Evolutionary conservation across 2,329 filamentous ascomycete species (phyloP).

Genomic region (Xylogone sp.): DNA sequence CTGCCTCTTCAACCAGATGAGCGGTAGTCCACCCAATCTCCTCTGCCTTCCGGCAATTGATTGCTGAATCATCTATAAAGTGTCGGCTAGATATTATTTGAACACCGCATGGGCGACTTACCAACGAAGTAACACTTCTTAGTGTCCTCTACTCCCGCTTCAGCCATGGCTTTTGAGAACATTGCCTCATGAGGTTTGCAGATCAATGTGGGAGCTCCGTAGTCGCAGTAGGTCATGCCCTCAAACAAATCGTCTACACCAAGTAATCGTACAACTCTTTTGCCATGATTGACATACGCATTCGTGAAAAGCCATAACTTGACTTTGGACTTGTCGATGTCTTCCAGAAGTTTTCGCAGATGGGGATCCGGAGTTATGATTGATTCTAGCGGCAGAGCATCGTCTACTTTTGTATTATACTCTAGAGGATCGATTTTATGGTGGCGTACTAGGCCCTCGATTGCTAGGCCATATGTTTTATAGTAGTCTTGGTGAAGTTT

Average conservation of each 20-base stretch:
- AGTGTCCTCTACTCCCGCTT: conserved; percentile 66
- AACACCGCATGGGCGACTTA: conserved; percentile 40
- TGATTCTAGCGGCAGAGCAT: conserved; percentile 82
- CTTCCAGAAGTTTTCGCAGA: conserved; percentile 71
- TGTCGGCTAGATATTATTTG: neutral
- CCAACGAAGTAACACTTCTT: conserved; percentile 90
- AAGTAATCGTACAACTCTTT: conserved; percentile 75
- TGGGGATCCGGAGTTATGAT: conserved; percentile 76
- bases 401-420: conserved; percentile 92
- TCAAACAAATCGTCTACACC: conserved; percentile 87
- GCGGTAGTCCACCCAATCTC: conserved; percentile 81
- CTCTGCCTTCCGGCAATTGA: conserved; percentile 76
- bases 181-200: conserved; percentile 85
- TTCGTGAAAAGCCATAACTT: conserved; percentile 95
- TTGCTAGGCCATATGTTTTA: conserved; percentile 91
- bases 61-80: conserved; percentile 72
- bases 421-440: conserved; percentile 94
- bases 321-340: conserved; percentile 80
- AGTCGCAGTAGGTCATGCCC: conserved; percentile 93
- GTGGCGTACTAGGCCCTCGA: conserved; percentile 88
- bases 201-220: conserved; percentile 65
- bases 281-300: conserved; percentile 86
- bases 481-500: conserved; percentile 90
- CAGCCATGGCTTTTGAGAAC: conserved; percentile 84
- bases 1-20: conserved; percentile 78